Conservation (phyloP, 768 basidiomycete genomes). For the Termitomyces sp. region DNA sequence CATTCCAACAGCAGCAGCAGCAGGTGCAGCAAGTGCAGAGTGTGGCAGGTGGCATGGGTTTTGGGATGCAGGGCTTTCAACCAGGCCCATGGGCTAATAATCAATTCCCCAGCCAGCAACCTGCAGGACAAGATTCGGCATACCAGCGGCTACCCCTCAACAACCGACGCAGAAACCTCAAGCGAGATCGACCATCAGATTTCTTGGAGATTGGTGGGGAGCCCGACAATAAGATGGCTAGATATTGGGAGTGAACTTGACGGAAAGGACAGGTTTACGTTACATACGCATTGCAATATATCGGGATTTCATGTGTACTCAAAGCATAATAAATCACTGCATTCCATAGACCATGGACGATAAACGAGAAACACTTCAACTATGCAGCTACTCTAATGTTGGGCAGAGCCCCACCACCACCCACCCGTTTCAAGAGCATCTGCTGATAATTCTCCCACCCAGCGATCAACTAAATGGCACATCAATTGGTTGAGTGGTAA, state of each 20-base stretch:
- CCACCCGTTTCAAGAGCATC: conserved; percentile 38
- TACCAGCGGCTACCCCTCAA: conserved; percentile 83
- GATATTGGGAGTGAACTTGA: conserved; percentile 67
- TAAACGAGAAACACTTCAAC: neutral
- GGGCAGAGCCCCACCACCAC: conserved; percentile 13
- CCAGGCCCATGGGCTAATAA: conserved; percentile 36
- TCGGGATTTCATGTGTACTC: neutral
- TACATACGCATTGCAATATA: neutral
- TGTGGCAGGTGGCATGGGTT: conserved; percentile 28
- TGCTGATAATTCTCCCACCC: conserved; percentile 84
- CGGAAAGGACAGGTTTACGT: neutral
- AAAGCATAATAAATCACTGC: conserved; percentile 5
- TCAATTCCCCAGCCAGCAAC: conserved; percentile 59
- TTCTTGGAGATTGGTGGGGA: conserved; percentile 72
- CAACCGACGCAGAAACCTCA: conserved; percentile 69
- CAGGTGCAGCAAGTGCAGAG: conserved; percentile 33
- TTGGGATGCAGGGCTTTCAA: conserved; percentile 33
- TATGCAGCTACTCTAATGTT: conserved; percentile 9
- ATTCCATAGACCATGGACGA: neutral
- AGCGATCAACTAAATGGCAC: conserved; percentile 50
- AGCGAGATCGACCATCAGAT: conserved; percentile 80
- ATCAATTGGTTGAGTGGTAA: neutral
- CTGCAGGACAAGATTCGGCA: conserved; percentile 70
- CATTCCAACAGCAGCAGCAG: conserved; percentile 50
- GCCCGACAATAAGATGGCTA: conserved; percentile 54